Conservation (phyloP, 306 rosid species). For the Trifolium subterraneum region DNA sequence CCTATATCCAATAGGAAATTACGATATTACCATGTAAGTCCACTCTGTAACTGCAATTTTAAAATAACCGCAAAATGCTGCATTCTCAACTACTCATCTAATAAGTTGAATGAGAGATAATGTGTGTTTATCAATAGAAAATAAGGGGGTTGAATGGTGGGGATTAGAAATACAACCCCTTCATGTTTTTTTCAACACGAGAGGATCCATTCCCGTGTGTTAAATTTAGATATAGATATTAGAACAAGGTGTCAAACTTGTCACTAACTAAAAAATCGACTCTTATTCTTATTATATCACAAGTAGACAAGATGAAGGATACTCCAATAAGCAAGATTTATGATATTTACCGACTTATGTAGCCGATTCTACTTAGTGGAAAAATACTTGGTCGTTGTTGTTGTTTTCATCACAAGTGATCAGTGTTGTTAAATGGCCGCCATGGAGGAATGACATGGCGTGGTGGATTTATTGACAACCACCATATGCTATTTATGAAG, state of each 20-base stretch:
- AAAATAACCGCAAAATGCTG: too few relatives aligned
- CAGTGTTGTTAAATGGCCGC: too few relatives aligned
- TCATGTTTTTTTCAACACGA: not conserved
- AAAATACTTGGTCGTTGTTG: not conserved
- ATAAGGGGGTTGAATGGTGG: not conserved
- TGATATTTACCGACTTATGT: not conserved
- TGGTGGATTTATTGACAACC: too few relatives aligned
- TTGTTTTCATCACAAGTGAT: not conserved
- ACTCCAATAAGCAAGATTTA: not conserved
- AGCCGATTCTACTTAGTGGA: not conserved
- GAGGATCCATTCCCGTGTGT: not conserved
- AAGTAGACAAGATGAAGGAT: slow-evolving; percentile 4
- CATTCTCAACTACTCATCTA: not conserved
- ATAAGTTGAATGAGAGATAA: not conserved
- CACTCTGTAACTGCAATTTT: too few relatives aligned
- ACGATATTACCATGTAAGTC: too few relatives aligned
- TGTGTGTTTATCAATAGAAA: not conserved
- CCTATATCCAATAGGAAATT: too few relatives aligned
- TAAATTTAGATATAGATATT: not conserved
- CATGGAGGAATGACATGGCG: too few relatives aligned
- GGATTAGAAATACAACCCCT: not conserved
- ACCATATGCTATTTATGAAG: too few relatives aligned
- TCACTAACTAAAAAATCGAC: not conserved
- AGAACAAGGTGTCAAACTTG: slow-evolving; percentile 8
- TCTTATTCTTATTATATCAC: not conserved